Conservation (phyloP, 352 stramenopile genomes). For the Pythium graminicola region DNA sequence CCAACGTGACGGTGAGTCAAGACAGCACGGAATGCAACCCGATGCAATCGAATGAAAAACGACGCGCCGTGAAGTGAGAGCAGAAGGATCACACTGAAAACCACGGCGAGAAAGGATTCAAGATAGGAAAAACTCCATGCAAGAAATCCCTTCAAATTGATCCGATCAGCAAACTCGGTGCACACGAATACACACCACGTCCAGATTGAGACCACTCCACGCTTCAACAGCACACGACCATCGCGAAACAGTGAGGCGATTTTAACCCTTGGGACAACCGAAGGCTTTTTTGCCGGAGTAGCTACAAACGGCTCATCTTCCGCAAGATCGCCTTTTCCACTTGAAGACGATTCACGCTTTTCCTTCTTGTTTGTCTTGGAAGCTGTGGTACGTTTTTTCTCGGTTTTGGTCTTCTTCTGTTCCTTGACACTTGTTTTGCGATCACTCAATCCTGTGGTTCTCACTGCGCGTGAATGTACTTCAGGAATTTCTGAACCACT, state of each 20-base stretch:
- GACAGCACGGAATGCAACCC: slow-evolving; percentile 73
- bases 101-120: slow-evolving; percentile 55
- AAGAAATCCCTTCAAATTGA: slow-evolving; percentile 46
- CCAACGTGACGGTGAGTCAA: slow-evolving; percentile 80
- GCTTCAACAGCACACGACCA: slow-evolving; percentile 3
- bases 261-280: not conserved
- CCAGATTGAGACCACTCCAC: slow-evolving; percentile 6
- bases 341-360: slow-evolving; percentile 38
- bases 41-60: slow-evolving; percentile 76
- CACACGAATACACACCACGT: slow-evolving; percentile 15
- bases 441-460: slow-evolving; percentile 17
- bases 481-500: slow-evolving; percentile 20
- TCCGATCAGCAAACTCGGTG: slow-evolving; percentile 22
- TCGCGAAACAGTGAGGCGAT: slow-evolving; percentile 4
- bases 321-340: slow-evolving; percentile 30
- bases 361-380: slow-evolving; percentile 44
- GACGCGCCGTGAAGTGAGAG: slow-evolving; percentile 62
- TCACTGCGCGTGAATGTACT: not conserved
- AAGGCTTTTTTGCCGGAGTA: not conserved
- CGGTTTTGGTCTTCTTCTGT: slow-evolving; percentile 41
- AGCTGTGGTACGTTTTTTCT: slow-evolving; percentile 24
- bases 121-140: slow-evolving; percentile 42
- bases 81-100: slow-evolving; percentile 62
- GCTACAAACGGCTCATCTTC: slow-evolving; percentile 23
- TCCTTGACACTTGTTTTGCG: slow-evolving; percentile 32